Evolutionary conservation across 805 yeast genomes (phyloP), one percentile per base, ranked within the genome.

Genomic region (Spathaspora passalidarum): DNA sequence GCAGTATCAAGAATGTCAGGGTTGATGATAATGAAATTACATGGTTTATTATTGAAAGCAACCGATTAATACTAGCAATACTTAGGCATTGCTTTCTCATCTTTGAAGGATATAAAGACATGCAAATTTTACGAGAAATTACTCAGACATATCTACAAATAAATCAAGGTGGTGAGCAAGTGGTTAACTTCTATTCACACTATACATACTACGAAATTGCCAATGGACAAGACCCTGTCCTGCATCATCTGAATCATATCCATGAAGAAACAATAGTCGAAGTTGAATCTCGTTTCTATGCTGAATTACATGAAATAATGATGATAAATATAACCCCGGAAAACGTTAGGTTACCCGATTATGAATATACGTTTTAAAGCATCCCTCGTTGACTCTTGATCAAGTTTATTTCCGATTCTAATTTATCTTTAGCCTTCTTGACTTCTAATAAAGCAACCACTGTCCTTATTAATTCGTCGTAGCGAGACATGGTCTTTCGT

Each of bases 361-460:
- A 37, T 40, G 47, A 32, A 21, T 45, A 32, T 25, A 37, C 19
- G 25, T 39, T 41, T 20, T 45, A 14, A 40, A 16, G 22, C 42
- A 40, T 29, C 3, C 68, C 71, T 35, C 69, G 61, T 53, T 72
- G 77, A 46, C 72, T 67, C 51, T 69, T 70, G 35, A 72, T 69
- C 46, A 72, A 64, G 49, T 59, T 59, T 21, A 72, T 75, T 54
- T 92, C 98, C 2, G 95, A 83, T 51, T 88, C 91, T 11, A 91
- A 69, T 65, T 89, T 90, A 62, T 94, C 99, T 17, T 81, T 80
- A 46, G 88, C 96, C 61, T 81, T 85, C 67, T 92, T 92, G 13
- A 91, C 73, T 45, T 94, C 98, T 45, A 91, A 71, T 51, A 92
- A 69, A 1, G 84, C 77, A 10, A 81, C 82, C 23, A 88, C 86